Conservation (phyloP, 192 early-diverging fungal species). For the Podila clonocystis region DNA sequence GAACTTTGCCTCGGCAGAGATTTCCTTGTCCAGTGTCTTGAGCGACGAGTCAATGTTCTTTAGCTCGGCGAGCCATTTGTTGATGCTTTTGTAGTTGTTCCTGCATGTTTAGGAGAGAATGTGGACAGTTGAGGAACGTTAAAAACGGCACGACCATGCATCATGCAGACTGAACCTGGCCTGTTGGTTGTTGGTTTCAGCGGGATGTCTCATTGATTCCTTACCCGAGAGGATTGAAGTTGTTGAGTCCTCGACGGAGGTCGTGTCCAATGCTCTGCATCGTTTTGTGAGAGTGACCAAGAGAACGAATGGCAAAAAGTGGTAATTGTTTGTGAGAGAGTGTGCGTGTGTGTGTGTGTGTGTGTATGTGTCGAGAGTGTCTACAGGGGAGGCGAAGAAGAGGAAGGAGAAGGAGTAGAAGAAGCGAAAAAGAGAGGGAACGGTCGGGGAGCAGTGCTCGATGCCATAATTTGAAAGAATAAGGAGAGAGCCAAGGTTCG, state of each 20-base stretch:
- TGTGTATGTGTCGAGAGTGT: neutral
- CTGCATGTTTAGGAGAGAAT: neutral
- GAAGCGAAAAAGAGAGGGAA: neutral
- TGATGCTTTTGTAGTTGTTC: constrained; percentile 51
- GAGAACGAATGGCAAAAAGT: neutral
- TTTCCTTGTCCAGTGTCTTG: constrained; percentile 48
- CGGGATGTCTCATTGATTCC: neutral
- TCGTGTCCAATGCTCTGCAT: constrained; percentile 53
- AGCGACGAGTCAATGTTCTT: constrained; percentile 47
- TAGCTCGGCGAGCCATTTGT: constrained; percentile 52
- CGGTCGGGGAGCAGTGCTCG: neutral
- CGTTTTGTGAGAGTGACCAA: neutral
- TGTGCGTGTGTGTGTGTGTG: no score
- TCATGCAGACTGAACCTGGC: neutral
- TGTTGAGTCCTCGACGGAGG: constrained; percentile 47
- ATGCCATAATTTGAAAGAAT: neutral
- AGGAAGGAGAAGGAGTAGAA: neutral
- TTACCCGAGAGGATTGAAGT: constrained; percentile 38
- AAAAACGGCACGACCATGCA: no score
- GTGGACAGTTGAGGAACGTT: neutral
- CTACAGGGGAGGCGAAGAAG: neutral
- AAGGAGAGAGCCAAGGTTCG: neutral
- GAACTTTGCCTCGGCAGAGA: constrained; percentile 32
- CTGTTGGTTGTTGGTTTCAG: neutral
- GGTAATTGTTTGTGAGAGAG: neutral